Percentiles rank a stretch among this genome's conserved stretches.
These are phyloP conservation scores for Fusarium sulawesiense DNA, from an alignment of 2,329 filamentous ascomycete species.

Conservation along the genomic window DNA sequence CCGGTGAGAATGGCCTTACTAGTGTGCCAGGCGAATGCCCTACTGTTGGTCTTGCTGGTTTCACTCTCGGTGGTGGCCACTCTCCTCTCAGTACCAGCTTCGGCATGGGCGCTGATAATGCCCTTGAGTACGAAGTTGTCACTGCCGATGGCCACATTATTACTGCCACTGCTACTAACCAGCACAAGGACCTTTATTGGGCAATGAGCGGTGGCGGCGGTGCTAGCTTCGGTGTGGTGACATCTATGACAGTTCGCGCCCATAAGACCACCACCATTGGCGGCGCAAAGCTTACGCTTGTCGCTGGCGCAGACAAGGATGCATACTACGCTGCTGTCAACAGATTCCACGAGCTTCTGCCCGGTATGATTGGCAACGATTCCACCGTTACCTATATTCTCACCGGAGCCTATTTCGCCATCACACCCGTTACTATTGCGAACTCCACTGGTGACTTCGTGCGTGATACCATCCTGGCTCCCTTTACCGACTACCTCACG, in stretches of 20 bases:
- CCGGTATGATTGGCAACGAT: slow-evolving; percentile 61
- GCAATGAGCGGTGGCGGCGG: background rate
- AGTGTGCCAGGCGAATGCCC: slow-evolving; percentile 57
- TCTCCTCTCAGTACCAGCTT: slow-evolving; percentile 62
- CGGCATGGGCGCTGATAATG: slow-evolving; percentile 69
- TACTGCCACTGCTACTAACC: background rate
- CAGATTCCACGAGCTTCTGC: slow-evolving; percentile 47
- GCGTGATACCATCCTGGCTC: background rate
- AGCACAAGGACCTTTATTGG: background rate
- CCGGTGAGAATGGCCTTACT: background rate
- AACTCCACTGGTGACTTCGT: slow-evolving; percentile 45
- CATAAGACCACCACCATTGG: slow-evolving; percentile 33
- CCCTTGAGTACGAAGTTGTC: background rate
- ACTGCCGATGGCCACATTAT: background rate
- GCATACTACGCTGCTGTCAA: slow-evolving; percentile 1
- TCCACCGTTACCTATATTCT: slow-evolving; percentile 62
- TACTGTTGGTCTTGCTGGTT: slow-evolving; percentile 70
- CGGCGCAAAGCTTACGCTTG: slow-evolving; percentile 1
- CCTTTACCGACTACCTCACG: slow-evolving; percentile 2
- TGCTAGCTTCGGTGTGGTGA: background rate
- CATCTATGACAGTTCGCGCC: background rate
- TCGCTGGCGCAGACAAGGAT: slow-evolving; percentile 3
- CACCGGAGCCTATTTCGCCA: slow-evolving; percentile 57
- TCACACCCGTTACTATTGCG: slow-evolving; percentile 56
- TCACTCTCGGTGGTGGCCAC: slow-evolving; percentile 68